Percentiles rank a stretch among this genome's conserved stretches.
Evolutionary conservation across 805 yeast genomes (phyloP).

Genomic region (Yamadazyma endophytica): DNA sequence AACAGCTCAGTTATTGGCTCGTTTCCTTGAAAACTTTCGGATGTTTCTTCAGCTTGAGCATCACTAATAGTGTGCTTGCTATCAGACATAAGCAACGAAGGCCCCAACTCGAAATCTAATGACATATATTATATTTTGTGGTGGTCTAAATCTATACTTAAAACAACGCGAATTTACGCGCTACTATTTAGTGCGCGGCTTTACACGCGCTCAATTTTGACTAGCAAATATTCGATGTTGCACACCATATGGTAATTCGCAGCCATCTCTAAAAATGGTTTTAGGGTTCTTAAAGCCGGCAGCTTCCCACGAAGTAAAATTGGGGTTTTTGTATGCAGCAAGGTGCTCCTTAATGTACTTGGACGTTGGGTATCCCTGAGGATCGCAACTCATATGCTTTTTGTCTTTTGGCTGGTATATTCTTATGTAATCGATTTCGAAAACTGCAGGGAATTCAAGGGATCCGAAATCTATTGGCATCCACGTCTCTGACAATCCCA

Average conservation of each 20-base stretch:
- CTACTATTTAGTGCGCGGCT: too few relatives aligned
- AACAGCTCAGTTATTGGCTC: too few relatives aligned
- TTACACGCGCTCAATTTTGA: too few relatives aligned
- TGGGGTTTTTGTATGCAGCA: conserved; percentile 29
- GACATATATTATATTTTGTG: too few relatives aligned
- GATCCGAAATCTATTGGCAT: conserved; percentile 31
- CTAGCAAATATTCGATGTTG: background rate
- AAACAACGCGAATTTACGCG: too few relatives aligned
- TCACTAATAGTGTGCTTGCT: too few relatives aligned
- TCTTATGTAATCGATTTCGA: conserved; percentile 37
- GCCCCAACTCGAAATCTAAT: too few relatives aligned
- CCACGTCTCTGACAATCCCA: conserved; percentile 41
- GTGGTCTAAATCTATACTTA: too few relatives aligned
- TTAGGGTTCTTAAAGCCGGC: conserved; percentile 56
- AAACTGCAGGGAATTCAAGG: conserved; percentile 29
- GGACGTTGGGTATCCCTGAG: conserved; percentile 30
- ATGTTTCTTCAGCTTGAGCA: too few relatives aligned
- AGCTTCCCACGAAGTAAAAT: conserved; percentile 32
- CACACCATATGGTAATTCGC: conserved; percentile 8
- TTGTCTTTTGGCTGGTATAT: conserved; percentile 34
- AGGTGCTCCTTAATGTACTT: conserved; percentile 30
- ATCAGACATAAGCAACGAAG: too few relatives aligned
- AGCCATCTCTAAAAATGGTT: conserved; percentile 53
- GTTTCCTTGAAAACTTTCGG: too few relatives aligned
- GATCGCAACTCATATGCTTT: conserved; percentile 33